These are phyloP conservation scores for Paramecium octaurelia DNA, from an alignment of 73 alveolate species.

Conservation along the genomic window DNA sequence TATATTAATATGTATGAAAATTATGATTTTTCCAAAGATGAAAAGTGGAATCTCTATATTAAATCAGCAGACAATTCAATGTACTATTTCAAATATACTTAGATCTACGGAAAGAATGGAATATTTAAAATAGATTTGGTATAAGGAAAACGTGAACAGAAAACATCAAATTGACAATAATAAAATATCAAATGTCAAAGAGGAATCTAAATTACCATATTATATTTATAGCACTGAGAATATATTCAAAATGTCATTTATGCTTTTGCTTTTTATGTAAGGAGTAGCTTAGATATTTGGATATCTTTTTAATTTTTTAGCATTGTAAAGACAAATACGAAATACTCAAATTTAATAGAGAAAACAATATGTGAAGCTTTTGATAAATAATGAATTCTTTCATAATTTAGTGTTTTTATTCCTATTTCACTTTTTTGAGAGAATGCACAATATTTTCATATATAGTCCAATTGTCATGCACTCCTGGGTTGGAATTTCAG, in stretches of 20 bases:
- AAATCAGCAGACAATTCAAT: background rate
- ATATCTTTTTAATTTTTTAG: background rate
- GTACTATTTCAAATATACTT: background rate
- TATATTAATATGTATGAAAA: background rate
- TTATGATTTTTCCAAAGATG: background rate
- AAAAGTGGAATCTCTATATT: background rate
- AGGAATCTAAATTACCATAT: conserved; percentile 1
- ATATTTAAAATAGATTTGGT: conserved; percentile 10
- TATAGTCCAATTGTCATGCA: conserved; percentile 7
- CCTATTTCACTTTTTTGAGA: background rate
- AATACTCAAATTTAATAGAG: background rate
- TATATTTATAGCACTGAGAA: background rate
- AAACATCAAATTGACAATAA: background rate
- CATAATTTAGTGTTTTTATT: background rate
- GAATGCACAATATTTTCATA: background rate
- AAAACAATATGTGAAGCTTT: background rate
- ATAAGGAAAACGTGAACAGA: background rate
- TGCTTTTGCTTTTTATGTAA: background rate
- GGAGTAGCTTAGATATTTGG: background rate
- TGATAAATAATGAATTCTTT: conserved; percentile 11
- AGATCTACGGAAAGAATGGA: background rate
- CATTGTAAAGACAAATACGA: conserved; percentile 7
- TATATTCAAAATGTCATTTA: conserved; percentile 1
- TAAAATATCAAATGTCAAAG: background rate
- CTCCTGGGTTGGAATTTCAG: conserved; percentile 33